Evolutionary conservation across 78 protist species (phyloP), one percentile per base, ranked within the genome.

Genomic region (Dictyostelium purpureum): DNA sequence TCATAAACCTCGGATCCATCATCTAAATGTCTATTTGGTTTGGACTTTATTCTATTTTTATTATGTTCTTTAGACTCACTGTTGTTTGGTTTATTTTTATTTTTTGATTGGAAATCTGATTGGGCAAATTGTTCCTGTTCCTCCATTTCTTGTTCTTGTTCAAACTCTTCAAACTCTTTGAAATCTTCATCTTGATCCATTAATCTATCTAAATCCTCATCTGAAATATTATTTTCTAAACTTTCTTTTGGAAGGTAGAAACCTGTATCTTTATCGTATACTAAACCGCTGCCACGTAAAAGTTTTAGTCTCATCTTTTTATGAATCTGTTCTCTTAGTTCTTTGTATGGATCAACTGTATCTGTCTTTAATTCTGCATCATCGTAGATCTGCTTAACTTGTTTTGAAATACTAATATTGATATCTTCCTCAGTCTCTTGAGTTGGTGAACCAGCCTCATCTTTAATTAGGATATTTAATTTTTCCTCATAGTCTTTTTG

Each of bases 251-350:
- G 79, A 31, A 81, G 47, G 14, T 43, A 54, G 9, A 51, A 19
- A 52, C 89, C 89, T 12, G 71, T 63, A 12, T 71, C 42, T 12
- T 52, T 54, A 42, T 81, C 75, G 33, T 67, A 81, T 56, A 35
- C 24, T 35, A 54, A 66, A 31, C 40, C 61, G 2, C 11, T 67
- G 9, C 28, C 24, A 19, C 33, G 26, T 24, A 81, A 67, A 26
- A 54, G 35, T 33, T 35, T 2, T n/a, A n/a, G n/a, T 69, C 78
- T 65, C 28, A 81, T 24, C 6, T 81, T 54, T 11, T 65, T 40
- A 47, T 81, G 89, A 14, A 81, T 24, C 24, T 81, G 78, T 67
- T 65, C 28, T 21, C 75, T 67, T 16, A 71, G 47, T 1, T 35
- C 33, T 9, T 31, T 28, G 16, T 71, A 71, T 71, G 54, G 59